Evolutionary conservation across 2,329 filamentous ascomycete species (phyloP).

Genomic region (Cladosporium colombiae): DNA sequence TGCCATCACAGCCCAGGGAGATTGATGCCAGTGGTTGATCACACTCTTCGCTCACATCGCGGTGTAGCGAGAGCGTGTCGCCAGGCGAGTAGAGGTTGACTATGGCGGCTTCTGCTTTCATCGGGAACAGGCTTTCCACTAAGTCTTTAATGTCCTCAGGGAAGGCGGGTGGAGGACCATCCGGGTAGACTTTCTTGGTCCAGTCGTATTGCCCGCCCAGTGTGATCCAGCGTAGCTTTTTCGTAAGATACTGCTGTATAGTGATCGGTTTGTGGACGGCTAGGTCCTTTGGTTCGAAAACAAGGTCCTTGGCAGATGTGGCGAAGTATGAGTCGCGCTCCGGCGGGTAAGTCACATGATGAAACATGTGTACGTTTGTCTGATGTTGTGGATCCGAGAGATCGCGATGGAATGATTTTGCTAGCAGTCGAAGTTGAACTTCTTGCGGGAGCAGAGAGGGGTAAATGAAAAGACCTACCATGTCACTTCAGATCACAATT

Average conservation of each 20-base stretch:
- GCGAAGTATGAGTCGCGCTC: constrained; percentile 55
- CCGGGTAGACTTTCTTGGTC: constrained; percentile 81
- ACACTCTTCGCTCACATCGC: constrained; percentile 87
- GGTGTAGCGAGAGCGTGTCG: constrained; percentile 88
- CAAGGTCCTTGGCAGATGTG: constrained; percentile 32
- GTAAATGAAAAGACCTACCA: constrained; percentile 70
- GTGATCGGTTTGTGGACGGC: constrained; percentile 72
- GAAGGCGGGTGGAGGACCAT: constrained; percentile 67
- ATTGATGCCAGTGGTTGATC: constrained; percentile 78
- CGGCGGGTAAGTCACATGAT: constrained; percentile 66
- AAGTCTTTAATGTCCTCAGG: constrained; percentile 71
- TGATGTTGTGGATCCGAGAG: constrained; percentile 72
- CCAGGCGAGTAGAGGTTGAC: constrained; percentile 90
- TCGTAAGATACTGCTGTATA: constrained; percentile 69
- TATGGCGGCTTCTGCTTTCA: constrained; percentile 83
- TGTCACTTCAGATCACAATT: constrained; percentile 26
- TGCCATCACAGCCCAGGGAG: constrained; percentile 83
- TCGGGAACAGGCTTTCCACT: constrained; percentile 72
- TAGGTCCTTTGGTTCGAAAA: constrained; percentile 64
- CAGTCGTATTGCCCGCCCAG: constrained; percentile 96
- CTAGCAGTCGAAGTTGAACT: constrained; percentile 70
- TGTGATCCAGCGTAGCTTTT: constrained; percentile 89
- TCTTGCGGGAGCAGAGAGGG: constrained; percentile 70
- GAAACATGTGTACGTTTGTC: constrained; percentile 89
- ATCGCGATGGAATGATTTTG: constrained; percentile 74